Conservation (phyloP, 2,329 filamentous ascomycete genomes). For the Trichophyton schoenleinii region DNA sequence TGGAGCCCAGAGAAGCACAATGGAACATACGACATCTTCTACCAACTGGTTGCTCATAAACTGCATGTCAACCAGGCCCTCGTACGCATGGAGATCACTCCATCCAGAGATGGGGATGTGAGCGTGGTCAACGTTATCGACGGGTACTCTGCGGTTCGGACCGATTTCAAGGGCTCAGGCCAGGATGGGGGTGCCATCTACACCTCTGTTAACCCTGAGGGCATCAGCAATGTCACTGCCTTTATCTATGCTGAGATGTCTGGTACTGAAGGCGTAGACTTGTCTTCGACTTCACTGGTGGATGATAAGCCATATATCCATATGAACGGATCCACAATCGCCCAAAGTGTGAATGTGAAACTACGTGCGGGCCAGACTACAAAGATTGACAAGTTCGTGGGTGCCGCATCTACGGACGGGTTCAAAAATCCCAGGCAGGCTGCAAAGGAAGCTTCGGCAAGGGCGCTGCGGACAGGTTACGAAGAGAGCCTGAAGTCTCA, state of each 20-base stretch:
- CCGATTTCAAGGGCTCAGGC: conserved; percentile 46
- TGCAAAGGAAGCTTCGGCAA: conserved; percentile 44
- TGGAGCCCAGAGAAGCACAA: conserved; percentile 46
- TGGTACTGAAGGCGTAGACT: conserved; percentile 28
- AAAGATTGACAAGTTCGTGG: conserved; percentile 54
- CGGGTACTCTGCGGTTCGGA: conserved; percentile 54
- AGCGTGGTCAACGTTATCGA: conserved; percentile 56
- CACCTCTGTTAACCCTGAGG: conserved; percentile 51
- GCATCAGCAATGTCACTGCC: conserved; percentile 50
- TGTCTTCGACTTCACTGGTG: conserved; percentile 33
- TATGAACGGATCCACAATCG: conserved; percentile 51
- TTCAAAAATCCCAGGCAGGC: conserved; percentile 45
- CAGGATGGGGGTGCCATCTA: conserved; percentile 47
- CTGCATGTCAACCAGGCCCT: conserved; percentile 49
- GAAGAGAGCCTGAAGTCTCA: conserved; percentile 44
- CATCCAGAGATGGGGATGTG: conserved; percentile 41
- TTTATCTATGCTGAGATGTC: conserved; percentile 41
- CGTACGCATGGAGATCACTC: conserved; percentile 47
- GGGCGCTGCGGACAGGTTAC: conserved; percentile 43
- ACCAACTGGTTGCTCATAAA: conserved; percentile 55
- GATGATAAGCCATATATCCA: conserved; percentile 39
- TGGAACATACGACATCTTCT: conserved; percentile 46
- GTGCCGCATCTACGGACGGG: conserved; percentile 55
- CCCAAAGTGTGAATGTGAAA: conserved; percentile 44
- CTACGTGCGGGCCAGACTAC: conserved; percentile 43